phyloP scores from a whole-genome alignment of 805 yeast species.

The Pichia heedii region DNA sequence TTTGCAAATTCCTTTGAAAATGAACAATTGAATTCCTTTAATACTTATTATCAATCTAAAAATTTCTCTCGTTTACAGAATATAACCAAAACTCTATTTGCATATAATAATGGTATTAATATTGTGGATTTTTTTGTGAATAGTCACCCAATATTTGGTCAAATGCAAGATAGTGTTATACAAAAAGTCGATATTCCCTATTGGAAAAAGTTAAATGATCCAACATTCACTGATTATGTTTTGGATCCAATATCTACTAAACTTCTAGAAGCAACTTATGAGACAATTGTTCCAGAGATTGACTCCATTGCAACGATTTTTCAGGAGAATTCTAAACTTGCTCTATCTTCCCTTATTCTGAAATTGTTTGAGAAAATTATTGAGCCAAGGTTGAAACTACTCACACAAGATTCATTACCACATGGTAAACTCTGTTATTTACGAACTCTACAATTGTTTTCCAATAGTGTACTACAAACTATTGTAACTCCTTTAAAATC shows the following conservation, averaged over 20 bases:
- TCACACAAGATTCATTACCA: slow-evolving; percentile 55
- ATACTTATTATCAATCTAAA: slow-evolving; percentile 60
- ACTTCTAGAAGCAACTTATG: slow-evolving; percentile 46
- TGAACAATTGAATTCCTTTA: slow-evolving; percentile 59
- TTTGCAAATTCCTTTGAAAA: slow-evolving; percentile 74
- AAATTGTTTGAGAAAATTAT: slow-evolving; percentile 70
- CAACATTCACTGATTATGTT: slow-evolving; percentile 38
- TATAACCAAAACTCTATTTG: slow-evolving; percentile 62
- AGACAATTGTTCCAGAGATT: slow-evolving; percentile 62
- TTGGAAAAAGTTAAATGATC: slow-evolving; percentile 57
- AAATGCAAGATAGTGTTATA: slow-evolving; percentile 29
- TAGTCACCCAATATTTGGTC: slow-evolving; percentile 61
- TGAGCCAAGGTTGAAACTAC: slow-evolving; percentile 43
- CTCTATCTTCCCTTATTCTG: slow-evolving; percentile 60
- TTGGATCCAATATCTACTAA: slow-evolving; percentile 45
- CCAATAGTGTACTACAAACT: slow-evolving; percentile 47
- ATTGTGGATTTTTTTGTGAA: slow-evolving; percentile 77
- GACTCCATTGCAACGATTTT: slow-evolving; percentile 68
- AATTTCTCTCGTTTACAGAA: slow-evolving; percentile 67
- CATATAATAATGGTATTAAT: slow-evolving; percentile 76
- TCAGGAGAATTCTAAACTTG: slow-evolving; percentile 44
- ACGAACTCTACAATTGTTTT: slow-evolving; percentile 63
- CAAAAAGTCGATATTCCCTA: slow-evolving; percentile 22
- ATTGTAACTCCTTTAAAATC: slow-evolving; percentile 53
- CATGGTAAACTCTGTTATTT: slow-evolving; percentile 64